Evolutionary conservation across 225 moss, liverwort and hornwort genomes (phyloP), one percentile per base, ranked within the genome.

Genomic region (Ulota crispa): DNA sequence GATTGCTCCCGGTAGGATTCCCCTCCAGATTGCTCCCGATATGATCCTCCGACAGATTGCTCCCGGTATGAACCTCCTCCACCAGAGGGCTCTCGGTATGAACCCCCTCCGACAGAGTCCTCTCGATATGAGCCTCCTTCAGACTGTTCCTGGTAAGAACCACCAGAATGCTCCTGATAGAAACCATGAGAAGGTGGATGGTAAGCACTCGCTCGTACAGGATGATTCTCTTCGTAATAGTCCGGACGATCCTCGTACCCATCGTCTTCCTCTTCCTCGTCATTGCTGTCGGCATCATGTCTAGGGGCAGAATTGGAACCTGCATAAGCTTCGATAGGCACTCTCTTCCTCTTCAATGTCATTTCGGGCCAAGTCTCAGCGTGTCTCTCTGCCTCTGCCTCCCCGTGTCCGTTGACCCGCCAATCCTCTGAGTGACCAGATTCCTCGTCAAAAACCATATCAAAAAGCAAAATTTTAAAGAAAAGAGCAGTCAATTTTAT

Each of bases 241-340:
- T 73, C 83, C 57, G 79, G 76, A 20, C 75, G 84, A 71, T 81
- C 78, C 63, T 92, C 89, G 53, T 86, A 83, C 1, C 85, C 82
- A 74, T 89, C 89, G 10, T 93, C 94, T 43, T 89, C 90, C 73
- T 94, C 90, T 23, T 85, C 90, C 21, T 94, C 95, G 61, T 92
- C 94, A 78, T 96, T 96, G 70, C 96, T 96, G 67, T 94, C 96
- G 3, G 96, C 92, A 78, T 94, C 90, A 84, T 90, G 92, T 75
- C 96, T 86, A 43, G 88, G 86, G 55, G 86, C 88, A 16, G 87
- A 80, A 84, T 94, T 89, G 41, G 89, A 86, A 59, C 94, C 96
- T 30, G 94, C 94, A 88, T 94, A 90, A 23, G 94, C 93, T 86
- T 94, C 93, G 24, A 96, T 89, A 69, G 88, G 92, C 63, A 93